phyloP scores from a whole-genome alignment of 257 asterid genomes.

The Echium plantagineum region DNA sequence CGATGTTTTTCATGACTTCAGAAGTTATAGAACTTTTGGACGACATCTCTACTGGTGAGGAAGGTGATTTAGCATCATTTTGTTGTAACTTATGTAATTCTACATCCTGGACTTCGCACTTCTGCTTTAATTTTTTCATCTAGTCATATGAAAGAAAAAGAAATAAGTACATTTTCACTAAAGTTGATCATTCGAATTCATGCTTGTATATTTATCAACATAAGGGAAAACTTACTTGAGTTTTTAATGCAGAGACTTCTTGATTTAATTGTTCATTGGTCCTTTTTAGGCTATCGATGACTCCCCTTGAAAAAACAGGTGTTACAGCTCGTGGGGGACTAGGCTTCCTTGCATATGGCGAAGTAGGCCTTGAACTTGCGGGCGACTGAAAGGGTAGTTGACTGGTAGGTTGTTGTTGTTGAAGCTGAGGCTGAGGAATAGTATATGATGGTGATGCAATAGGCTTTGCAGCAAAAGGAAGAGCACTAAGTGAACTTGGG shows the following conservation, averaged over 20 bases:
- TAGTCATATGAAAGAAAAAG: slow-evolving; percentile 12
- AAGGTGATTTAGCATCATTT: slow-evolving; percentile 37
- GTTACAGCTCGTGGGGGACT: slow-evolving; percentile 76
- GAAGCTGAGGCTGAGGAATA: slow-evolving; percentile 28
- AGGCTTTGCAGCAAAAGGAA: slow-evolving; percentile 61
- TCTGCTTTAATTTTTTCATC: slow-evolving; percentile 57
- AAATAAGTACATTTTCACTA: background rate
- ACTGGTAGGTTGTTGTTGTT: slow-evolving; percentile 15
- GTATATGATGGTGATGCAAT: slow-evolving; percentile 27
- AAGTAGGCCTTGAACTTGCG: slow-evolving; percentile 52
- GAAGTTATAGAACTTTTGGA: slow-evolving; percentile 35
- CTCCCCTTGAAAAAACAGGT: slow-evolving; percentile 79
- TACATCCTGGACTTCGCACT: slow-evolving; percentile 48
- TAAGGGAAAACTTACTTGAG: slow-evolving; percentile 36
- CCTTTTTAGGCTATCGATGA: slow-evolving; percentile 65
- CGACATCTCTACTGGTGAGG: slow-evolving; percentile 55
- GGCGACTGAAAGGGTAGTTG: slow-evolving; percentile 2
- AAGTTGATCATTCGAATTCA: background rate
- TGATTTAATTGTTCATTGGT: slow-evolving; percentile 63
- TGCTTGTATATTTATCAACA: background rate
- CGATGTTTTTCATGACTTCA: slow-evolving; percentile 48
- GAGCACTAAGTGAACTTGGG: slow-evolving; percentile 89
- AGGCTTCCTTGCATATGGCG: slow-evolving; percentile 83
- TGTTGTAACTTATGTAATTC: slow-evolving; percentile 53
- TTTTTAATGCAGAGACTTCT: slow-evolving; percentile 62